These are phyloP conservation scores for Wickerhamiella allomyrinae DNA, from an alignment of 805 yeast species.

Conservation along the genomic window DNA sequence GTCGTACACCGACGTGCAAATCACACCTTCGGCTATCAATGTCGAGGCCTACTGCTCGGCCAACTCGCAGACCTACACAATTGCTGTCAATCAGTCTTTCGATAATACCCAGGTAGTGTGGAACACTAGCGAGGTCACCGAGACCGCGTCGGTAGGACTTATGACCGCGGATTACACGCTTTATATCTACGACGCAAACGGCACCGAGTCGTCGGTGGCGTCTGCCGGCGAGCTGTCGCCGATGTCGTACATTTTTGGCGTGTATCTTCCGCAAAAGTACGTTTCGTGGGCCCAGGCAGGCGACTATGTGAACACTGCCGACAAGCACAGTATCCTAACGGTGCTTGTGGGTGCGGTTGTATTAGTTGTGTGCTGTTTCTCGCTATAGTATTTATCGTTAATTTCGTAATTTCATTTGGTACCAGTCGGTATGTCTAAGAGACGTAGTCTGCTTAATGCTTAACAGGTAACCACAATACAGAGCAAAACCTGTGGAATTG, in stretches of 20 bases:
- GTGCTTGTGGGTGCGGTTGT: neutral
- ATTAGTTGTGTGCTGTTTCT: neutral
- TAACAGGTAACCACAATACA: too few relatives aligned
- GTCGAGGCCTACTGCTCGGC: conserved; percentile 27
- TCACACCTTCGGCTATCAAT: conserved; percentile 27
- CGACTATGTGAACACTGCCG: conserved; percentile 15
- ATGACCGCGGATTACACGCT: conserved; percentile 27
- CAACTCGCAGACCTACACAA: conserved; percentile 26
- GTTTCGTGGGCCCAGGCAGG: conserved; percentile 21
- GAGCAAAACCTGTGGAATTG: too few relatives aligned
- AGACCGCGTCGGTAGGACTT: conserved; percentile 16
- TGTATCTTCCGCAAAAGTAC: conserved; percentile 27
- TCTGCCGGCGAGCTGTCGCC: conserved; percentile 26
- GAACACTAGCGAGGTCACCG: conserved; percentile 25
- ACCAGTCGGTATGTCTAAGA: too few relatives aligned
- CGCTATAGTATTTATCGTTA: conserved; percentile 3
- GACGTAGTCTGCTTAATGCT: too few relatives aligned
- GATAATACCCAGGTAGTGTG: conserved; percentile 22
- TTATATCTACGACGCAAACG: conserved; percentile 24
- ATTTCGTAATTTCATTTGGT: too few relatives aligned
- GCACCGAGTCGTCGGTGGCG: conserved; percentile 19
- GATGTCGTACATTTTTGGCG: conserved; percentile 23
- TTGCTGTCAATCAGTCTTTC: conserved; percentile 23
- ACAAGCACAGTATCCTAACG: conserved; percentile 3
- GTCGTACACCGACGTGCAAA: conserved; percentile 25